Base-by-base conservation (phyloP, 768 basidiomycete genomes). In the Mycena olivaceomarginata region DNA sequence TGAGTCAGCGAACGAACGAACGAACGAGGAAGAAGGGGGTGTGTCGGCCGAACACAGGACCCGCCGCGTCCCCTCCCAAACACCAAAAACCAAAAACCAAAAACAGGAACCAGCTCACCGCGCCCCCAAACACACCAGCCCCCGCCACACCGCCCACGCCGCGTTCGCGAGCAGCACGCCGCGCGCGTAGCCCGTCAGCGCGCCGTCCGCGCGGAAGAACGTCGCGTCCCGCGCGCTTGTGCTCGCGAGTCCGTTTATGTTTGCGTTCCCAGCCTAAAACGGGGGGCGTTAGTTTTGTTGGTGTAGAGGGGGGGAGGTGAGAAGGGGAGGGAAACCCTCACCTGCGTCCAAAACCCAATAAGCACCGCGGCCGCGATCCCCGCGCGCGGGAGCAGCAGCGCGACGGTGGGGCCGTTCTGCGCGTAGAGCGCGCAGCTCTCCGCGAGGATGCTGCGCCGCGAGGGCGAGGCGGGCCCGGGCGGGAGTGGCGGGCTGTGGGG, bases 391-490 rank as follows among this genome's bases (percentile, higher is more conserved):
- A 98, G 87, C 56, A 97, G 90, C n/a, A 96, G 89, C 11, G 92
- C 90, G 56, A 97, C 92, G 0, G 95, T 96, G 6, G 97, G 94
- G 46, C 94, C 83, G 82, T 97, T 96, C 87, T 98, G 97, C 1
- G 96, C 93, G 79, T 95, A 95, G 81, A 92, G 92, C 88, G 93
- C 95, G 83, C 91, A 95, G 16, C 94, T 94, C 85, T 98, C 97
- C n/a, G 97, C 94, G 59, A 97, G 86, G 72, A 53, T n/a, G 7
- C 8, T n/a, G 90, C 90, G 76, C 93, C 90, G 62, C 88, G 87
- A 73, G 89, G 74, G 80, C 89, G 86, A 71, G 97, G 91, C 74
- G 93, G 92, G 80, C 97, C 87, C 88, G 97, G 97, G 85, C 93
- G 94, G 85, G 96, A 97, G 85, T 94, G 84, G 96, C 97, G 85